Evolutionary conservation across 2,329 filamentous ascomycete species (phyloP), one percentile per base, ranked within the genome.

Genomic region (Rhexocercosporidium sp.): DNA sequence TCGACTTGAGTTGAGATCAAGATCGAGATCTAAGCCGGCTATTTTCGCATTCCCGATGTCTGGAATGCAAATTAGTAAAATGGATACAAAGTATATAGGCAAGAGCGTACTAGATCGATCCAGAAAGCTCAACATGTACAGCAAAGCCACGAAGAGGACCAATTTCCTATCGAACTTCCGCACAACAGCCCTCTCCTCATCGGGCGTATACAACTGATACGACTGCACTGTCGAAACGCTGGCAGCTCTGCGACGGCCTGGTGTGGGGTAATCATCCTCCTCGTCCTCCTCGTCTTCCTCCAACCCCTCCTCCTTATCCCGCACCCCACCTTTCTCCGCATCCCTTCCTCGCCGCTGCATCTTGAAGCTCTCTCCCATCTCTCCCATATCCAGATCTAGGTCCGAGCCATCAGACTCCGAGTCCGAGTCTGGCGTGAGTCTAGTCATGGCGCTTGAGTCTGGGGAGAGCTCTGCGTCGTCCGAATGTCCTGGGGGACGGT

Each of bases 121-220:
- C 71, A 97, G 80, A 77, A 97, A 97, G 70, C 90, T 91, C 69
- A 97, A 82, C 83, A 96, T 86, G 77, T 96, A 97, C 14, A 97
- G 83, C 66, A 95, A 77, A 12, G 92, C 91, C 70, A 97, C 85
- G 76, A 97, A 96, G 0, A 92, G 78, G 6, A 97, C 92, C 62
- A 97, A 84, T 70, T 85, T 87, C 65, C 87, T 84, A 77, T 97
- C 94, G 72, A 97, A 88, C 80, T 92, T 94, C 75, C 83, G 84
- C 65, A 94, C 83, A 9, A 96, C 89, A 3, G 83, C 82, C 25
- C 78, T 81, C 76, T 96, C 94, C 78, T 97, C 94, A 63, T 94
- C 90, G 1, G 82, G 81, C 0, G 85, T 87, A 73, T 86, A 88
- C 7, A 87, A 74, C 73, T 85, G 81, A 73, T 81, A 85, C 53